Evolutionary conservation across 192 early-diverging fungal species (phyloP), one percentile per base, ranked within the genome.

Genomic region (Mortierella hygrophila): DNA sequence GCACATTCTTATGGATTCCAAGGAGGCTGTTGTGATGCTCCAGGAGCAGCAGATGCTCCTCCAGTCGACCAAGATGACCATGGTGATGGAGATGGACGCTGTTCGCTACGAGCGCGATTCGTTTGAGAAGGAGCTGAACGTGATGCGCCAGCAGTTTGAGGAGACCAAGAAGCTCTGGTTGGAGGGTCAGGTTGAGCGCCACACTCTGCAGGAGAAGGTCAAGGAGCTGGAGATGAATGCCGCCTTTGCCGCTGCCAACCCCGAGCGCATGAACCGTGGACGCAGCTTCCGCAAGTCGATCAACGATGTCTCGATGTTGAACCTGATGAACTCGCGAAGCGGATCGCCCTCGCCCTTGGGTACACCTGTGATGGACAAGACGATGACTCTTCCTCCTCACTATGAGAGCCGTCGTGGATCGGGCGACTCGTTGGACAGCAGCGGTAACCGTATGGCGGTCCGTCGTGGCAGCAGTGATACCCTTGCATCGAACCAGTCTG

Each of bases 151-250:
- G 63, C 83, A 85, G 75, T 80, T 85, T 74, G 83, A 85, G 57
- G 83, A 85, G 46, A 85, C 78, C 15, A 85, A 80, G 78, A 52
- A 63, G 0, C 75, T 85, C 32, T 85, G 78, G 78, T 70, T 80
- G 46, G 78, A 85, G 63, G 78, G 78, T 20, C 78, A 80, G 49
- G 78, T 85, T 20, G 83, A 85, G 63, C 74, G 78, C 18, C 83
- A 85, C 42, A 57, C 78, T 0, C 60, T 85, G 6, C 78, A 85
- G 46, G 83, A 85, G 26, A 85, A 85, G 78, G 83, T 85, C 75
- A 80, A 85, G 75, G 83, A 85, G 70, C 41, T 85, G 13, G 78
- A 85, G 70, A 85, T 85, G 83, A 80, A 85, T 73, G 83, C 83
- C 2, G 75, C 68, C 0, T 85, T 80, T 68, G 78, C 70, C 13